Percentiles rank a stretch among this genome's conserved stretches.
phyloP scores from a whole-genome alignment of 2,329 filamentous ascomycete genomes.

The Fusarium duplospermum region DNA sequence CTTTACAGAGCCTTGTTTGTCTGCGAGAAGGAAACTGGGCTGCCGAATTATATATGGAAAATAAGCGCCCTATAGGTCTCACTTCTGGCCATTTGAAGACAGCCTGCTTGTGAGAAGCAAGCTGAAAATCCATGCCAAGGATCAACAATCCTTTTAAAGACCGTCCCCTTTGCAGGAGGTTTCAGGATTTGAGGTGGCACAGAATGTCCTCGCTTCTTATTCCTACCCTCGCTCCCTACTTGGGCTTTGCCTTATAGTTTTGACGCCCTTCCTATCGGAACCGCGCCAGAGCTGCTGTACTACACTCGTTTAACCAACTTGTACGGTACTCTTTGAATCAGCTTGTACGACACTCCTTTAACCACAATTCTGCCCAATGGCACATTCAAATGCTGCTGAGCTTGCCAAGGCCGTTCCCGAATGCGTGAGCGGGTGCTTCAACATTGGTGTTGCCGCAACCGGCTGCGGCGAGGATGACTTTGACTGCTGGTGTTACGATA shows the following conservation, averaged over 20 bases:
- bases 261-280: neutral
- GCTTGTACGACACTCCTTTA: neutral
- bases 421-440: constrained; percentile 37
- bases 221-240: neutral
- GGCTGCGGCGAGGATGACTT: constrained; percentile 37
- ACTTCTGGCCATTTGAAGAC: neutral
- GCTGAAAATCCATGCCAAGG: neutral
- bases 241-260: neutral
- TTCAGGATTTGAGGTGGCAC: neutral
- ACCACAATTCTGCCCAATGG: constrained; percentile 19
- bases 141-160: constrained; percentile 11
- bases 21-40: neutral
- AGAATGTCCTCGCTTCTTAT: neutral
- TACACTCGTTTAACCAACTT: neutral
- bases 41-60: neutral
- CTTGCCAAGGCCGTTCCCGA: constrained; percentile 34
- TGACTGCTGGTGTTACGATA: constrained; percentile 42
- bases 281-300: neutral
- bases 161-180: neutral
- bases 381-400: constrained; percentile 33
- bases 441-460: constrained; percentile 39
- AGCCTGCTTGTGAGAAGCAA: neutral
- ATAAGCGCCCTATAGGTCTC: neutral
- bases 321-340: neutral
- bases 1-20: neutral